phyloP scores from a whole-genome alignment of 306 rosid species.

The Gastrolobium bilobum region DNA sequence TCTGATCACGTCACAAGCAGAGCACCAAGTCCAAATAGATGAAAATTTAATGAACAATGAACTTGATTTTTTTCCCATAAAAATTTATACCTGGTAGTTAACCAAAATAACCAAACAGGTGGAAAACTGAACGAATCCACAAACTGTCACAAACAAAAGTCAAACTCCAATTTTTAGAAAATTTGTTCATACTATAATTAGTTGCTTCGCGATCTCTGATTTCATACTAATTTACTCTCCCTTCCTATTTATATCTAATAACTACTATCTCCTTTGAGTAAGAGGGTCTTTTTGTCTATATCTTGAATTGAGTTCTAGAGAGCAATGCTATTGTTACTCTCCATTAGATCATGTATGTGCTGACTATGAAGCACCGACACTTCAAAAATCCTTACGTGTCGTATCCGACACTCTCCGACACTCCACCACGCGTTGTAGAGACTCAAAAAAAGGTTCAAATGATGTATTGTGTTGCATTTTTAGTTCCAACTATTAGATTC shows the following conservation, averaged over 20 bases:
- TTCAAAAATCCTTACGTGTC: too few relatives aligned
- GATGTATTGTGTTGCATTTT: too few relatives aligned
- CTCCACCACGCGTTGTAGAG: too few relatives aligned
- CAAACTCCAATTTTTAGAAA: neutral
- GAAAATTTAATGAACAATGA: too few relatives aligned
- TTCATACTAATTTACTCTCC: neutral
- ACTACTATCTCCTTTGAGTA: neutral
- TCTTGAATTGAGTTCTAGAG: neutral
- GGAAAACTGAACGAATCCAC: neutral
- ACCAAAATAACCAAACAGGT: neutral
- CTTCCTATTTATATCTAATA: neutral
- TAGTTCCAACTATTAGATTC: too few relatives aligned
- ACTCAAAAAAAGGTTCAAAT: too few relatives aligned
- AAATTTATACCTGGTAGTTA: neutral
- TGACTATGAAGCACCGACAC: too few relatives aligned
- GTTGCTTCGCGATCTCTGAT: conserved; percentile 2
- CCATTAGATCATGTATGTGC: conserved; percentile 9
- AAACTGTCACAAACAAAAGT: conserved; percentile 3
- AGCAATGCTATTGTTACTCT: neutral
- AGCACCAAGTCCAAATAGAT: conserved; percentile 4
- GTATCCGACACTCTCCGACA: too few relatives aligned
- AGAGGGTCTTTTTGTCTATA: neutral
- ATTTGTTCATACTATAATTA: neutral
- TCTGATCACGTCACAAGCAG: neutral
- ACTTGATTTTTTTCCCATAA: neutral